A percentile compares a stretch with the other conserved stretches of the same genome.
Evolutionary conservation across 345 rosid species (phyloP).

Genomic region (Gossypium anomalum): DNA sequence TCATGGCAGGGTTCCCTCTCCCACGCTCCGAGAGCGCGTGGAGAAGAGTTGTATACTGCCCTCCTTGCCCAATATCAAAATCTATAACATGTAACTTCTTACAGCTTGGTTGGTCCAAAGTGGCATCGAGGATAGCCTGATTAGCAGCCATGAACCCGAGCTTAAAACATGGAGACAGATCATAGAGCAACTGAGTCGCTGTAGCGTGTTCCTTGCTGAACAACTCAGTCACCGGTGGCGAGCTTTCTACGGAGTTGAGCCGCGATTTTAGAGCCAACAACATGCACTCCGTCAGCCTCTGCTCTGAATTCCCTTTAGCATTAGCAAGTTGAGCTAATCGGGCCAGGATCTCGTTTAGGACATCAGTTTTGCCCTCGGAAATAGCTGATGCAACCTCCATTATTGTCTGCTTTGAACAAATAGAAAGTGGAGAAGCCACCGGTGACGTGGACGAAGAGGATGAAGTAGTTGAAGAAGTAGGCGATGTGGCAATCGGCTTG

Average conservation of each 20-base stretch:
- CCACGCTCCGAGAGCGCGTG: not conserved
- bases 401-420: not conserved
- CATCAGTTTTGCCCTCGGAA: not conserved
- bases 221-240: not conserved
- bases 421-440: not conserved
- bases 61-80: not conserved
- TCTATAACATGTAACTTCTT: not conserved
- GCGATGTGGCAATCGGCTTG: not conserved
- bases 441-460: not conserved
- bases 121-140: not conserved
- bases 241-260: not conserved
- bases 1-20: not conserved
- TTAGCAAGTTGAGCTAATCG: not conserved
- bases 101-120: not conserved
- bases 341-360: not conserved
- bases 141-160: slow-evolving; percentile 5
- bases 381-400: not conserved
- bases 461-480: not conserved
- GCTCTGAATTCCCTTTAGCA: not conserved
- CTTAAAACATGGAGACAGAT: not conserved
- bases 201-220: not conserved
- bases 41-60: not conserved
- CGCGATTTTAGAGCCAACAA: not conserved
- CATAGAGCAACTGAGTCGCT: not conserved
- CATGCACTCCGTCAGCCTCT: slow-evolving; percentile 4